Evolutionary conservation across 2,329 filamentous ascomycete species (phyloP).

Genomic region (Cladosporium sp.): DNA sequence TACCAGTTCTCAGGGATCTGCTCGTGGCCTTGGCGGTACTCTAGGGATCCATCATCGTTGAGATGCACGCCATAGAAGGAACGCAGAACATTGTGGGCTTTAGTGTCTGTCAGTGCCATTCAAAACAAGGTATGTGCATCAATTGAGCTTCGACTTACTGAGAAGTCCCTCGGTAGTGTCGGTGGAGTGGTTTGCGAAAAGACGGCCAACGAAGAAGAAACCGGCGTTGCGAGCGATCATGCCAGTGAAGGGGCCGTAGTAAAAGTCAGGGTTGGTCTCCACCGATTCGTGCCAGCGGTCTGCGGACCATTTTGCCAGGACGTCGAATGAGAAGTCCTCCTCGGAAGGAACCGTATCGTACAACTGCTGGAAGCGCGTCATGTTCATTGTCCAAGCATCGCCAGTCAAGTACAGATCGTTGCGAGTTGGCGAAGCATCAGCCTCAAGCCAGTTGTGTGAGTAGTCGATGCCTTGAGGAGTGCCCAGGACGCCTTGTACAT

Average conservation of each 20-base stretch:
- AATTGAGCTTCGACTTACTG: constrained; percentile 20
- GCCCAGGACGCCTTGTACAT: constrained; percentile 22
- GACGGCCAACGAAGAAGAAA: constrained; percentile 21
- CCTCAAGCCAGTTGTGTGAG: constrained; percentile 55
- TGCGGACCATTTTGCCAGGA: constrained; percentile 27
- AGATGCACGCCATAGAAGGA: constrained; percentile 31
- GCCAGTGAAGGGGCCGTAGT: constrained; percentile 28
- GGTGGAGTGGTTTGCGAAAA: constrained; percentile 29
- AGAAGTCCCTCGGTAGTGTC: constrained; percentile 28
- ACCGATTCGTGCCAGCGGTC: constrained; percentile 24
- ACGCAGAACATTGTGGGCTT: constrained; percentile 30
- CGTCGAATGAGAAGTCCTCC: constrained; percentile 26
- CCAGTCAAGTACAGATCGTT: constrained; percentile 48
- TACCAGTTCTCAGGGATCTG: constrained; percentile 16
- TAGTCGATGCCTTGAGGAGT: constrained; percentile 37
- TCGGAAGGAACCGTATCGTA: constrained; percentile 30
- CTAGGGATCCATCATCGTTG: constrained; percentile 24
- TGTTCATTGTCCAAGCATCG: constrained; percentile 49
- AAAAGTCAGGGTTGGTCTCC: constrained; percentile 28
- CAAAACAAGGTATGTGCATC: no score
- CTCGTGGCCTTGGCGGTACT: constrained; percentile 16
- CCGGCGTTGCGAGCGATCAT: constrained; percentile 23
- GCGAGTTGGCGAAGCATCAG: constrained; percentile 50
- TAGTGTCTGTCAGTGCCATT: constrained; percentile 15
- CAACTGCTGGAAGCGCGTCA: constrained; percentile 48